Base-by-base conservation (phyloP, 768 basidiomycete species). In the Leccinum subgranulosum region DNA sequence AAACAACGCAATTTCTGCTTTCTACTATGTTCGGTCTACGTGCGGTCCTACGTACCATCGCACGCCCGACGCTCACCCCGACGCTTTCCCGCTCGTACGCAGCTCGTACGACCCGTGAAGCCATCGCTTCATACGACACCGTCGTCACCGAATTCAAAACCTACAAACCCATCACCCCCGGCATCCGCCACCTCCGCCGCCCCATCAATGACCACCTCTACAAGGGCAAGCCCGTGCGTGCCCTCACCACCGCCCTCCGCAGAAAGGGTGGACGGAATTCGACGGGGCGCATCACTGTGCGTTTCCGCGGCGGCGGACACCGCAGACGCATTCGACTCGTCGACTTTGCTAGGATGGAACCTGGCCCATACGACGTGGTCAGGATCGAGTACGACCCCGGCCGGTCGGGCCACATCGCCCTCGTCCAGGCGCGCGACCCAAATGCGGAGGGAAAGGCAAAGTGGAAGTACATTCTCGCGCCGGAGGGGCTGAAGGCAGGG, bases 341-440 rank as follows among this genome's bases (percentile, higher is more conserved):
- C 54, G 97, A 99, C 73, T 98, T 96, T 67, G 75, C 78, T 71
- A 83, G 97, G 54, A 74, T 76, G n/a, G 85, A 87, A 58, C 78
- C 84, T 1, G 96, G 96, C 9, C 75, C 87, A 34, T 90, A 92
- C 66, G 91, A 95, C 63, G 94, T 98, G 47, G 82, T 95, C 4
- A 83, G 97, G 49, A 92, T 99, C 63, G 97, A 98, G 75, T 99
- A 96, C 68, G 97, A 98, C 77, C 97, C 97, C 0, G 90, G 90
- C 4, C 82, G 97, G 46, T 90, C 87, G 34, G 93, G 92, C 7
- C 97, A 99, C 71, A 96, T 99, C 67, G 96, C 97, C 2, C 81
- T 99, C 58, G 69, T 98, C 67, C 80, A 80, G 68, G 87, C 84
- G 67, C 78, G 86, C 51, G 77, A 85, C 62, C 70, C 79, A 4